Percentiles rank a stretch among this genome's conserved stretches.
Conservation (phyloP, 768 basidiomycete species). For the Mycena crocata region DNA sequence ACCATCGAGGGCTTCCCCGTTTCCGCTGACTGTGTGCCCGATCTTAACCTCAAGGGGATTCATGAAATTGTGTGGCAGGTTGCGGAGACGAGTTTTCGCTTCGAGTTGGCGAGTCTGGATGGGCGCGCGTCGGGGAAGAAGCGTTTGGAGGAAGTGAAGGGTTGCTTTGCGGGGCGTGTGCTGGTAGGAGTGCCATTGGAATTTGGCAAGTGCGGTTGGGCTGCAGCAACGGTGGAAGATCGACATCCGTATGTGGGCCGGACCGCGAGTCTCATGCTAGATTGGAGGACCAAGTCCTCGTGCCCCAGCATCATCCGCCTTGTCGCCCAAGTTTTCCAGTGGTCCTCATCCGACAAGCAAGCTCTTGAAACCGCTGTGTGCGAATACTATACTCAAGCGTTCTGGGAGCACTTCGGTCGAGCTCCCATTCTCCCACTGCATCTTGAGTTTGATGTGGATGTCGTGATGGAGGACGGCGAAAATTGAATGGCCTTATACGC, state of each 20-base stretch:
- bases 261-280: not conserved
- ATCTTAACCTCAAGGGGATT: not conserved
- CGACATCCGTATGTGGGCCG: not conserved
- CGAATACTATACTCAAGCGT: not conserved
- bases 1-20: conserved; percentile 1
- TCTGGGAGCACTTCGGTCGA: conserved; percentile 5
- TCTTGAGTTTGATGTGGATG: not conserved
- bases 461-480: conserved; percentile 1
- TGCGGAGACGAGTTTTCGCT: not conserved
- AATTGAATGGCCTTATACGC: too few species aligned
- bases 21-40: not conserved
- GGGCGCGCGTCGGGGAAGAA: not conserved
- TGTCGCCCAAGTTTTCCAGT: not conserved
- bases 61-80: not conserved
- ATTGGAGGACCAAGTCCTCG: not conserved
- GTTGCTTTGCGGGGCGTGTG: not conserved
- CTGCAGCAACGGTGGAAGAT: not conserved
- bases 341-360: not conserved
- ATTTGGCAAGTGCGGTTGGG: not conserved
- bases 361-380: not conserved
- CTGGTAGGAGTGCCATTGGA: not conserved
- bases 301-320: not conserved
- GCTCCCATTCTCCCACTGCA: not conserved
- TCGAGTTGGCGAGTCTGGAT: not conserved
- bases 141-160: not conserved